Percentiles rank a stretch among this genome's conserved stretches.
Conservation (phyloP, 495 filamentous ascomycete species). For the Xylaria palmicola region DNA sequence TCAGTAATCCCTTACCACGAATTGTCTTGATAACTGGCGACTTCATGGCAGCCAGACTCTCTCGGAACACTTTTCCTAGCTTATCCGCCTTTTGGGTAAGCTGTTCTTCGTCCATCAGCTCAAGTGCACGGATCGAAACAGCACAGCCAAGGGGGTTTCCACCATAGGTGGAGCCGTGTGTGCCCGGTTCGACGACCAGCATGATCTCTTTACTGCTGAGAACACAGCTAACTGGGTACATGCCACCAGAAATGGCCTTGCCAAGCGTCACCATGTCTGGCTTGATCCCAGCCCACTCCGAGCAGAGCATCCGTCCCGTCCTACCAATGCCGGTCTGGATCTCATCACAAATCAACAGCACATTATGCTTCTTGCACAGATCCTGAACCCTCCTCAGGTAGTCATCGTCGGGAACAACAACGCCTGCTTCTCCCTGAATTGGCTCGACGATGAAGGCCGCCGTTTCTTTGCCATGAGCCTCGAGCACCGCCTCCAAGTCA, state of each 20-base stretch:
- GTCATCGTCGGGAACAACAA: constrained; percentile 88
- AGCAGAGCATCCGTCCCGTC: constrained; percentile 89
- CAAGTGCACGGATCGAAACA: constrained; percentile 92
- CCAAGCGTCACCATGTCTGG: constrained; percentile 92
- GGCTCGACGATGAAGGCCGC: constrained; percentile 96
- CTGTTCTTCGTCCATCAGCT: constrained; percentile 88
- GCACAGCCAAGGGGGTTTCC: constrained; percentile 97
- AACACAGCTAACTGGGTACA: constrained; percentile 97
- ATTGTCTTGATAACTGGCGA: constrained; percentile 79
- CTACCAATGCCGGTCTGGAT: constrained; percentile 97
- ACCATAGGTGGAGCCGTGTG: constrained; percentile 95
- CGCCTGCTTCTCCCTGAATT: constrained; percentile 97
- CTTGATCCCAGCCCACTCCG: constrained; percentile 91
- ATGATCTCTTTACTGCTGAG: constrained; percentile 88
- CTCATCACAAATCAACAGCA: constrained; percentile 95
- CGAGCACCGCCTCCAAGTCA: constrained; percentile 76
- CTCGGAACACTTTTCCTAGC: constrained; percentile 81
- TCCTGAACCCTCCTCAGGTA: constrained; percentile 80
- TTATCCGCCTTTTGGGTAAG: constrained; percentile 78
- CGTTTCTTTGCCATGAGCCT: constrained; percentile 76
- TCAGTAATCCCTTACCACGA: constrained; percentile 90
- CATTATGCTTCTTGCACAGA: constrained; percentile 91
- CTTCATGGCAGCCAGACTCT: constrained; percentile 66
- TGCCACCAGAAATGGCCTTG: constrained; percentile 96
- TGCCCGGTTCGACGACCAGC: constrained; percentile 95